Evolutionary conservation across 2,329 filamentous ascomycete genomes (phyloP).

Genomic region (Venturiaceae sp.): DNA sequence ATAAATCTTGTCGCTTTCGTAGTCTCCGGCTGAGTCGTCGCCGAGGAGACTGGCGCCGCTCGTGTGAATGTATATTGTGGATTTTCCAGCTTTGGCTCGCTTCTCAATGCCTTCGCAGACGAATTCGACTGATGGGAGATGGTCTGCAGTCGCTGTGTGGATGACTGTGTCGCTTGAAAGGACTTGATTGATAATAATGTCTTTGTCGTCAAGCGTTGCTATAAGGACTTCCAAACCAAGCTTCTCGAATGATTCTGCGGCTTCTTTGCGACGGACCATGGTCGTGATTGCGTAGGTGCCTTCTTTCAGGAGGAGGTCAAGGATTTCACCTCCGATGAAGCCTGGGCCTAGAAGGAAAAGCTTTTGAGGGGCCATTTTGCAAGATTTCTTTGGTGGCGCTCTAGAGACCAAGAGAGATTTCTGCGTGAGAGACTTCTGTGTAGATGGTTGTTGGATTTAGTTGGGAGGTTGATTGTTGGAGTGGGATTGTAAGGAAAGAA

Average conservation of each 20-base stretch:
- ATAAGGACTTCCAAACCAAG: conserved; percentile 28
- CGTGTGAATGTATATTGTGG: conserved; percentile 41
- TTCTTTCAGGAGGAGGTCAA: conserved; percentile 33
- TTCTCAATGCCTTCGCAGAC: conserved; percentile 33
- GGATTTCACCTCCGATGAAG: conserved; percentile 38
- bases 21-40: conserved; percentile 25
- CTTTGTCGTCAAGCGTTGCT: conserved; percentile 31
- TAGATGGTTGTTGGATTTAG: no score
- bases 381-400: no score
- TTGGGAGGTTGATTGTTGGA: no score
- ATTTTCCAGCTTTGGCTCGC: conserved; percentile 25
- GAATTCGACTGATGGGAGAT: conserved; percentile 34
- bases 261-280: conserved; percentile 29
- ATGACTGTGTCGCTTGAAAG: conserved; percentile 30
- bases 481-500: no score
- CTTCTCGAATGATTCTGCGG: conserved; percentile 25
- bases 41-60: conserved; percentile 32
- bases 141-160: conserved; percentile 41
- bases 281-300: conserved; percentile 30
- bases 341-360: conserved; percentile 37
- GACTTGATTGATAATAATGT: conserved; percentile 28
- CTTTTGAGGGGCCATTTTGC: no score
- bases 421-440: no score
- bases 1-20: conserved; percentile 30
- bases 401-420: no score